Base-by-base conservation (phyloP, 2,329 filamentous ascomycete genomes). In the Aspergillus melleus region DNA sequence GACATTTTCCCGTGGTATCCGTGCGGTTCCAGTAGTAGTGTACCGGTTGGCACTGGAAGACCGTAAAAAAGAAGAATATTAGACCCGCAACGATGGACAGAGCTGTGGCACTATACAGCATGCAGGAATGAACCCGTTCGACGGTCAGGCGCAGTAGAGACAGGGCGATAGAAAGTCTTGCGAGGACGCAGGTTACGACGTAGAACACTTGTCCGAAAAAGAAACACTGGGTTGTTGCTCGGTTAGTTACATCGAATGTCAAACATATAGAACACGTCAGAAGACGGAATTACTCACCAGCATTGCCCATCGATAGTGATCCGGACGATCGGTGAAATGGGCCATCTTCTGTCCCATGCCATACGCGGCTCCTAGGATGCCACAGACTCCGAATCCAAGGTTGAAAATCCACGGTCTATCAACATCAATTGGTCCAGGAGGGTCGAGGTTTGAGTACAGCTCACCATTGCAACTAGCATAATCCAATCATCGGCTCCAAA, bases 201-300 rank as follows among this genome's bases (percentile, higher is more conserved):
- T 85, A 85, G 61, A 83, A 77, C 9, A 82, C 64, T 61, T 84
- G 81, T 65, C 79, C 82, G 9, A 84, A 70, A 70, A 79, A 84
- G 81, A 81, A 85, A 57, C 61, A 71, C 70, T 65, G 32, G 39
- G 50, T 57, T 19, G 8, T 36, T 16, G 32, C 14, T 36, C 4
- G 32, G 36, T 42, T 42, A 42, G 36, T 24, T 24, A 24, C 24
- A 2, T n/a, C 6, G 5, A 42, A 42, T 16, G 32, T 1, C 32
- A 16, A 36, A 29, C 26, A 29, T 1, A 36, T 12, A 14, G 11
- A n/a, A 16, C 4, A n/a, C 16, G 4, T 42, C 16, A 42, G 16
- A 42, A 14, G 6, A 30, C 20, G 5, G 42, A 16, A 6, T 19
- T 8, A 55, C 65, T 46, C 66, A 73, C 71, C 56, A 72, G 53